Evolutionary conservation across 2,329 filamentous ascomycete genomes (phyloP).

Genomic region (Trichophyton schoenleinii): DNA sequence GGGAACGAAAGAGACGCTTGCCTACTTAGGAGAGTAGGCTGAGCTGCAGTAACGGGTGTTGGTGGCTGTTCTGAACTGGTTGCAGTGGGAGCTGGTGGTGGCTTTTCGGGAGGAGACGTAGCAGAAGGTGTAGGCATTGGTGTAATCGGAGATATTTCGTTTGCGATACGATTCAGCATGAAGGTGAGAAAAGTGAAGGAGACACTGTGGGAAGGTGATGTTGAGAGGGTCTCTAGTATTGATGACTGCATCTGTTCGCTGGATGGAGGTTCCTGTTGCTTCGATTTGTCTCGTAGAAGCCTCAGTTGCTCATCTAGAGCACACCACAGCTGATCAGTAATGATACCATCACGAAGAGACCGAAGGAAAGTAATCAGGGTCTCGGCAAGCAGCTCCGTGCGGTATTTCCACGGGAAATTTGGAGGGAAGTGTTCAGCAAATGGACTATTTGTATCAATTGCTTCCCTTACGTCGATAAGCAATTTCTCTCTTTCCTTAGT

Average conservation of each 20-base stretch:
- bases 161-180: slow-evolving; percentile 52
- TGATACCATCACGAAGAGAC: slow-evolving; percentile 65
- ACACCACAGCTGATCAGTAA: slow-evolving; percentile 58
- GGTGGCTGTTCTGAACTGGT: slow-evolving; percentile 21
- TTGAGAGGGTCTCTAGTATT: slow-evolving; percentile 62
- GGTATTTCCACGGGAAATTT: slow-evolving; percentile 51
- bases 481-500: slow-evolving; percentile 32
- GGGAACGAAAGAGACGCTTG: slow-evolving; percentile 10
- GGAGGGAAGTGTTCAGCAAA: slow-evolving; percentile 51
- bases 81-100: slow-evolving; percentile 15
- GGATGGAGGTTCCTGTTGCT: slow-evolving; percentile 32
- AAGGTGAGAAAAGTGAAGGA: slow-evolving; percentile 78
- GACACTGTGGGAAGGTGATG: slow-evolving; percentile 67
- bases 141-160: slow-evolving; percentile 39
- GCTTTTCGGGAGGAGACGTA: slow-evolving; percentile 17
- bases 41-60: slow-evolving; percentile 17
- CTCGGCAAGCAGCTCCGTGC: slow-evolving; percentile 62
- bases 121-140: slow-evolving; percentile 10
- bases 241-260: slow-evolving; percentile 46
- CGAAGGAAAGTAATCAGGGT: slow-evolving; percentile 61
- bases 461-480: slow-evolving; percentile 41
- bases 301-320: slow-evolving; percentile 50
- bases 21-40: neutral
- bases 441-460: slow-evolving; percentile 57
- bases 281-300: slow-evolving; percentile 37